phyloP scores from a whole-genome alignment of 2,329 filamentous ascomycete species.

The Cordyceps pruinosa region DNA sequence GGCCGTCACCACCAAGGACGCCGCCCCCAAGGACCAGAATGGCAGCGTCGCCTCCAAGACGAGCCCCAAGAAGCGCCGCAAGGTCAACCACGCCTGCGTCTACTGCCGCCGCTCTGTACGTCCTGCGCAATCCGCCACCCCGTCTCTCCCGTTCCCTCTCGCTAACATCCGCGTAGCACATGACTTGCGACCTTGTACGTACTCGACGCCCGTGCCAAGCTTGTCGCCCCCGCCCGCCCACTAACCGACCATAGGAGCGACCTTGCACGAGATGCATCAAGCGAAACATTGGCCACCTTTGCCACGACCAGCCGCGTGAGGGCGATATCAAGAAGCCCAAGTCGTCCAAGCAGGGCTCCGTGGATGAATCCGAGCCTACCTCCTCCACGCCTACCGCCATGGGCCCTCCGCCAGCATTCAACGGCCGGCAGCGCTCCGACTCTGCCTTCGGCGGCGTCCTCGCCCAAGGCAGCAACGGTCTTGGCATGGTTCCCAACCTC shows the following conservation, averaged over 20 bases:
- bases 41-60: conserved; percentile 28
- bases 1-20: conserved; percentile 18
- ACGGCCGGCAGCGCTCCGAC: conserved; percentile 19
- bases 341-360: conserved; percentile 54
- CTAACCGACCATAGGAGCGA: conserved; percentile 59
- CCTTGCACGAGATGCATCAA: conserved; percentile 98
- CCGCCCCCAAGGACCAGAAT: conserved; percentile 25
- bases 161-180: conserved; percentile 54
- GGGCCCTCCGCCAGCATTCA: conserved; percentile 41
- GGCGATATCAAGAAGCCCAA: conserved; percentile 73
- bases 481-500: conserved; percentile 33
- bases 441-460: conserved; percentile 23
- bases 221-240: conserved; percentile 13
- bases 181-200: conserved; percentile 88
- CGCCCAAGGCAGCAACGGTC: conserved; percentile 23
- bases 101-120: conserved; percentile 88
- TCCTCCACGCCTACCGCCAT: conserved; percentile 50
- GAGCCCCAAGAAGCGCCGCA: conserved; percentile 77
- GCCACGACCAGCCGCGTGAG: conserved; percentile 94
- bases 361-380: conserved; percentile 47
- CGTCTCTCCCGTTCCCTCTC: conserved; percentile 12
- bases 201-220: conserved; percentile 13
- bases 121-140: conserved; percentile 23
- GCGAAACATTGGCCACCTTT: conserved; percentile 95
- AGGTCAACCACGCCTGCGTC: conserved; percentile 84